phyloP scores from a whole-genome alignment of 495 filamentous ascomycete genomes.

The Penicillium roqueforti region DNA sequence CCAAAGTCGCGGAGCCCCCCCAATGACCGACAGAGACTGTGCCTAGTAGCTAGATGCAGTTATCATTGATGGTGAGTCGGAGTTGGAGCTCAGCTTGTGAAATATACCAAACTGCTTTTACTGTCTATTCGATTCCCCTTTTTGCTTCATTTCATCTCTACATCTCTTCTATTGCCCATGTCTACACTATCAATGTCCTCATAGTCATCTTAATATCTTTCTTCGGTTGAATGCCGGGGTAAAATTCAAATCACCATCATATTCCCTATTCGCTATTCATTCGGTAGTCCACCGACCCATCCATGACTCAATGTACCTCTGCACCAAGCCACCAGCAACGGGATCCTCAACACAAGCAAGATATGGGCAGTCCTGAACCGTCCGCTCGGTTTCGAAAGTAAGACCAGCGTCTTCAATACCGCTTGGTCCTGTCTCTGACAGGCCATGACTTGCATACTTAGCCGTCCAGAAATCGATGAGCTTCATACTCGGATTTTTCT shows the following conservation, averaged over 20 bases:
- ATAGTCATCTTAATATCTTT: neutral
- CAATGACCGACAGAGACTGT: neutral
- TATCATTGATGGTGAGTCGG: neutral
- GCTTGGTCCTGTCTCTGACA: neutral
- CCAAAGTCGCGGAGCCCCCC: neutral
- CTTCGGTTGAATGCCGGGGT: neutral
- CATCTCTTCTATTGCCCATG: neutral
- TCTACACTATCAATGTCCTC: neutral
- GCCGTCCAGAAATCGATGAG: slow-evolving; percentile 50
- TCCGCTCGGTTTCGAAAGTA: slow-evolving; percentile 19
- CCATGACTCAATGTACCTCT: slow-evolving; percentile 24
- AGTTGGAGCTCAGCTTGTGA: neutral
- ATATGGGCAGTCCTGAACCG: slow-evolving; percentile 19
- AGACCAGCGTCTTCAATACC: slow-evolving; percentile 3
- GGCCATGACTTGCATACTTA: slow-evolving; percentile 21
- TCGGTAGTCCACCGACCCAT: slow-evolving; percentile 18
- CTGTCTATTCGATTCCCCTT: neutral
- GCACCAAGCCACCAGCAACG: slow-evolving; percentile 18
- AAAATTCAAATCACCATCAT: neutral
- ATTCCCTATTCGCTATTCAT: neutral
- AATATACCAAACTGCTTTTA: neutral
- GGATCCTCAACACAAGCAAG: slow-evolving; percentile 18
- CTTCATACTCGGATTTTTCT: slow-evolving; percentile 56
- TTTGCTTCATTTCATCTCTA: neutral
- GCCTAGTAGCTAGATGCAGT: neutral